Conservation (phyloP, 345 rosid genomes). For the Lagerstroemia speciosa region DNA sequence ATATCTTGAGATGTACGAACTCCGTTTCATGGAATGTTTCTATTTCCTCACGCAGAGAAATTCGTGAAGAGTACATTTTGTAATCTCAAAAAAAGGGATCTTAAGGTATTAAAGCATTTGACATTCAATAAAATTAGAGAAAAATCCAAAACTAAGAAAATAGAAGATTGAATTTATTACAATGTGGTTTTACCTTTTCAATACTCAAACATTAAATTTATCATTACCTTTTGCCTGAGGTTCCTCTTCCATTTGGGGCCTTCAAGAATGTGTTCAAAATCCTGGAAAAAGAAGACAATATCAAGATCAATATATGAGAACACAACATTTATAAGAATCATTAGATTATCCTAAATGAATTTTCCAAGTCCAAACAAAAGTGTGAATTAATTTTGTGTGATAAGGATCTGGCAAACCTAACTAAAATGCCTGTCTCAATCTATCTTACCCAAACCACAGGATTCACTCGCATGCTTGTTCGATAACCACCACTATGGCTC, state of each 20-base stretch:
- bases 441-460: background rate
- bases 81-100: background rate
- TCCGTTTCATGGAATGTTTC: background rate
- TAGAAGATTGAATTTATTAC: background rate
- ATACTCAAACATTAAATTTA: background rate
- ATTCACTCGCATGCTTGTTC: background rate
- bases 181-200: too few relatives aligned
- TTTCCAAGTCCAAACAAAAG: background rate
- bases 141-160: background rate
- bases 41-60: too few relatives aligned
- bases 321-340: background rate
- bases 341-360: background rate
- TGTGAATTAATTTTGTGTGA: background rate
- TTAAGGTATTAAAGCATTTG: background rate
- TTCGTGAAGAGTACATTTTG: background rate
- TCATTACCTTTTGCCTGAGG: constrained; percentile 43
- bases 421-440: too few relatives aligned
- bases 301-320: background rate
- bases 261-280: constrained; percentile 51
- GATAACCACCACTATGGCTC: background rate
- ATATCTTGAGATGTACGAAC: background rate
- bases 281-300: constrained; percentile 24
- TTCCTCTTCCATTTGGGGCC: constrained; percentile 38
- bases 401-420: background rate
- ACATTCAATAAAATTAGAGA: background rate